phyloP scores from a whole-genome alignment of 2,329 filamentous ascomycete species.

The Nothomitra cinnamomea region DNA sequence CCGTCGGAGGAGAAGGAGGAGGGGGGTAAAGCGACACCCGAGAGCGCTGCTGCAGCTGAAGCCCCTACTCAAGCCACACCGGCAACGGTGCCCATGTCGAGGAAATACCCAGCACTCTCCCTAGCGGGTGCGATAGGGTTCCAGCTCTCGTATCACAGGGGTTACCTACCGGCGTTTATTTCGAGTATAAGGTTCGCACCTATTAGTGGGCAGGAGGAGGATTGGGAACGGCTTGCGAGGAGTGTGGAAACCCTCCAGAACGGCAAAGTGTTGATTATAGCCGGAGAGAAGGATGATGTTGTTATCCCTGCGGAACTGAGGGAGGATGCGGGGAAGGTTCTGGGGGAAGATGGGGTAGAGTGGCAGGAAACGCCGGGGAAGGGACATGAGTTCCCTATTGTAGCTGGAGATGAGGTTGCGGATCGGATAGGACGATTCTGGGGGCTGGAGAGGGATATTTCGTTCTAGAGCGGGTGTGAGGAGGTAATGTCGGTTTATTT shows the following conservation, averaged over 20 bases:
- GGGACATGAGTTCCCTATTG: constrained; percentile 55
- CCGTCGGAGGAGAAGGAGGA: background rate
- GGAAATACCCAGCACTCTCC: constrained; percentile 33
- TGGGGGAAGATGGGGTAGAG: constrained; percentile 39
- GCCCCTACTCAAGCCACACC: constrained; percentile 7
- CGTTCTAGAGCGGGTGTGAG: too few species aligned
- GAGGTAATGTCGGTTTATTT: too few species aligned
- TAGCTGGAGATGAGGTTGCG: constrained; percentile 40
- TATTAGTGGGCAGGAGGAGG: constrained; percentile 29
- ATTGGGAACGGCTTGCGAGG: constrained; percentile 31
- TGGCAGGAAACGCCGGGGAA: constrained; percentile 37
- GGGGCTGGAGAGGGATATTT: constrained; percentile 8
- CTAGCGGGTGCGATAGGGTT: constrained; percentile 48
- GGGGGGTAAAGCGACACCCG: background rate
- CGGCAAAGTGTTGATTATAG: constrained; percentile 44
- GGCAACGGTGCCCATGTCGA: constrained; percentile 27
- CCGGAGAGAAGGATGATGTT: constrained; percentile 49
- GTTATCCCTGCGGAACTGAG: constrained; percentile 47
- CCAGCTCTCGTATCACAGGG: constrained; percentile 49
- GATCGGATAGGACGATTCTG: constrained; percentile 30
- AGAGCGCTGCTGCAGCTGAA: background rate
- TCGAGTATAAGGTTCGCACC: constrained; percentile 51
- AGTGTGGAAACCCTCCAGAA: constrained; percentile 8
- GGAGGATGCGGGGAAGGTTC: constrained; percentile 38
- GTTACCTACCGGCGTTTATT: constrained; percentile 54